Percentiles rank a stretch among this genome's conserved stretches.
phyloP scores from a whole-genome alignment of 495 filamentous ascomycete species.

The Rhypophila decipiens region DNA sequence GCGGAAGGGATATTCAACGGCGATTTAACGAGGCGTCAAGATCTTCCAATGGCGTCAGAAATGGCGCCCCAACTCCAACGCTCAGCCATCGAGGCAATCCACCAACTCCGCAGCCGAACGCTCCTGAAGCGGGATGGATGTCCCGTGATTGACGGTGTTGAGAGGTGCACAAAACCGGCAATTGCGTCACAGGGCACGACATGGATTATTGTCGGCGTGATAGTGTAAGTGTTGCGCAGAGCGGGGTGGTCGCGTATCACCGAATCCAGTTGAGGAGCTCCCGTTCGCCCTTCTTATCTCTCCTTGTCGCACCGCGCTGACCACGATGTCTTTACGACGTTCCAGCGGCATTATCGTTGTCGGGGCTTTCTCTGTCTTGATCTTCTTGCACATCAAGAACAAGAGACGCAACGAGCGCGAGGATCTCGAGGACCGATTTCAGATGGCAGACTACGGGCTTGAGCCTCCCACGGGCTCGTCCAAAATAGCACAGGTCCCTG shows the following conservation, averaged over 20 bases:
- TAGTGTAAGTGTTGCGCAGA: slow-evolving; percentile 13
- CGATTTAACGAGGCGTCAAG: no score
- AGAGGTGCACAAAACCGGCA: slow-evolving; percentile 24
- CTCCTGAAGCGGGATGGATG: no score
- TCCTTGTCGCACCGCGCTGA: no score
- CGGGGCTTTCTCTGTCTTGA: slow-evolving; percentile 7
- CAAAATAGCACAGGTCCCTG: neutral
- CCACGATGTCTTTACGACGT: neutral
- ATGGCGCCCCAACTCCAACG: no score
- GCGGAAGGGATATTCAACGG: no score
- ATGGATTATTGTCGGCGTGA: slow-evolving; percentile 19
- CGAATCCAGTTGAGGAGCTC: no score
- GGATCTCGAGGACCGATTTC: slow-evolving; percentile 18
- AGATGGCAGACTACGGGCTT: slow-evolving; percentile 21
- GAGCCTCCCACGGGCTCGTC: neutral
- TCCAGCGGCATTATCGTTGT: slow-evolving; percentile 12
- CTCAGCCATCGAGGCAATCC: no score
- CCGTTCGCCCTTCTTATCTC: no score
- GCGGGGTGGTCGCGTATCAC: neutral
- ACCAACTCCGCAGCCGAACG: no score
- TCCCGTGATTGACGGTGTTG: no score
- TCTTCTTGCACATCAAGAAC: slow-evolving; percentile 17
- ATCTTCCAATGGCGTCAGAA: no score
- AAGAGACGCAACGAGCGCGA: slow-evolving; percentile 15
- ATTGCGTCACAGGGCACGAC: slow-evolving; percentile 13